These are phyloP conservation scores for Saccharomyces hybrid DNA, from an alignment of 1,139 yeast genomes.

Conservation along the genomic window DNA sequence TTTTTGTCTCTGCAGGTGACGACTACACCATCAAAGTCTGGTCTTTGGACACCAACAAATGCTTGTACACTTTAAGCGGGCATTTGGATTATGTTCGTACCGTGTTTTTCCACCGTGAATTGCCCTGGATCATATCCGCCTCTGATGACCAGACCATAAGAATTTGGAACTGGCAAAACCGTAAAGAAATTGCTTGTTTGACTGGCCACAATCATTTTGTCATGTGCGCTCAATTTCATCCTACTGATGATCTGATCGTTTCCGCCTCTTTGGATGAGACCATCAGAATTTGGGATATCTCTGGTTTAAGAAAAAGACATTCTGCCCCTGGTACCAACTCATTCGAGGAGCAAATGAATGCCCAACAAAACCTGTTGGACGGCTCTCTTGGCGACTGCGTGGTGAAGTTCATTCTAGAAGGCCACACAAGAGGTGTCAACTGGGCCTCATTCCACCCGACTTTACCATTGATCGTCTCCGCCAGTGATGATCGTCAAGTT, in stretches of 20 bases:
- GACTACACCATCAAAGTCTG: conserved; percentile 93
- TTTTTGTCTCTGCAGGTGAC: conserved; percentile 96
- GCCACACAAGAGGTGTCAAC: conserved; percentile 97
- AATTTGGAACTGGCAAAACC: conserved; percentile 99
- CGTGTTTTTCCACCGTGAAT: conserved; percentile 88
- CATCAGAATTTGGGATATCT: conserved; percentile 98
- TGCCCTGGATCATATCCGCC: conserved; percentile 95
- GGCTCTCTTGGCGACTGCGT: conserved; percentile 95
- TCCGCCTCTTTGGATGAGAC: conserved; percentile 96
- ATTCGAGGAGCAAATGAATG: conserved; percentile 68
- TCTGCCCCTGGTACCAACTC: conserved; percentile 57
- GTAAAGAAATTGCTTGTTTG: conserved; percentile 93
- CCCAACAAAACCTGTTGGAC: conserved; percentile 67
- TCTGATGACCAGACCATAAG: conserved; percentile 98
- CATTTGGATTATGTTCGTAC: conserved; percentile 95
- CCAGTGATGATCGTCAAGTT: conserved; percentile 92
- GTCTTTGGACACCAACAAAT: conserved; percentile 87
- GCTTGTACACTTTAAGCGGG: conserved; percentile 83
- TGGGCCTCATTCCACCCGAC: conserved; percentile 99
- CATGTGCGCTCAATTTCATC: conserved; percentile 97
- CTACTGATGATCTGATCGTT: conserved; percentile 86
- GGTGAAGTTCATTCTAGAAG: conserved; percentile 92
- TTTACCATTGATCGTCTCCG: conserved; percentile 87
- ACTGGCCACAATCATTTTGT: conserved; percentile 99
- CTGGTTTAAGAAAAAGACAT: conserved; percentile 91